Evolutionary conservation across 129 eudicot species (phyloP), one percentile per base, ranked within the genome.

Genomic region (Tagetes patula): DNA sequence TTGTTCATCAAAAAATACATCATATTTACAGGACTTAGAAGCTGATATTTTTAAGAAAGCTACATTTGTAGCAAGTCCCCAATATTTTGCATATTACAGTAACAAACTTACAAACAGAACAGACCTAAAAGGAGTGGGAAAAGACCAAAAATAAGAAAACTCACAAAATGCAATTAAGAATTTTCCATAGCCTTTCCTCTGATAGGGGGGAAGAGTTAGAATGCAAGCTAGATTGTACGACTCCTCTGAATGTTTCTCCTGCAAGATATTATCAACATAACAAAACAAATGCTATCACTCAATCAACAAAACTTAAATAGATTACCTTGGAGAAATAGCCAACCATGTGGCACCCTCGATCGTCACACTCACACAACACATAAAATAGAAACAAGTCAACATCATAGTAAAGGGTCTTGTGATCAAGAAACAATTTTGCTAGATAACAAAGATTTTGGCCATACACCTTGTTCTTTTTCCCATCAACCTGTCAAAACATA

Each of bases 311-410:
- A 5, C 69, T 64, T 39, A 13, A 39, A 39, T 39, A 64, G 69
- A 39, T 39, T 81, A 94, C 98, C 96, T 94, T 94, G 45, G 98
- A 94, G 75, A 94, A 94, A 73, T 94, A 94, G 59, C 96, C 96
- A 66, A 94, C 98, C 96, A 94, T 94, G 93, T 90, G 98, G 85
- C 98, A 94, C 73, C 98, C 98, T 42, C 96, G 95, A 72, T 94
- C 96, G 81, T 94, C 98, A 76, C 98, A 94, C 71, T 94, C 98
- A 80, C 98, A 94, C 70, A 90, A 70, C 65, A 94, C 91, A 47
- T 94, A 90, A 70, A 94, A 94, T 31, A 94, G 82, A 79, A 94
- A 94, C 76, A 94, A 83, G 79, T 94, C 98, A 20, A 94, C 98
- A 69, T 94, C 98, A 80, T 94, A 94, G 77, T 94, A 90, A 41